Conservation (phyloP, 2,329 filamentous ascomycete genomes). For the Aspergillus sp. region DNA sequence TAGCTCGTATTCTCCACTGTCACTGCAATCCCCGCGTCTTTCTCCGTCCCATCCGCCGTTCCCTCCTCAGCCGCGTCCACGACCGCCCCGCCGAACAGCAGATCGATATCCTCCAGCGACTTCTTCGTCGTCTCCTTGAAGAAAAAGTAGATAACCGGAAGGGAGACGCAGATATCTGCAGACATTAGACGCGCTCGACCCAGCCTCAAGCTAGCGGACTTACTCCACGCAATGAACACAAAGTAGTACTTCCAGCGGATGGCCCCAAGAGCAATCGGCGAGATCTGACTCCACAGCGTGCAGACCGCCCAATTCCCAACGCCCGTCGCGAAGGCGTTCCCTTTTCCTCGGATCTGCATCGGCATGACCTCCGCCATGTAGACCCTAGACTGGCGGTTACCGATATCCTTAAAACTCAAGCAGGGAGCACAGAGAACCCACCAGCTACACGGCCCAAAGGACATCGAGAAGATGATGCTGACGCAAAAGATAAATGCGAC, state of each 20-base stretch:
- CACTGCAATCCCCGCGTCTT: too few relatives aligned
- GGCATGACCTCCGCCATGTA: constrained; percentile 60
- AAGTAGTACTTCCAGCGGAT: constrained; percentile 50
- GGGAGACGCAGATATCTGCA: constrained; percentile 24
- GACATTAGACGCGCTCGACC: too few relatives aligned
- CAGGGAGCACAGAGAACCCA: constrained; percentile 4
- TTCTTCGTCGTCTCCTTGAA: constrained; percentile 48
- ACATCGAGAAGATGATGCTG: constrained; percentile 50
- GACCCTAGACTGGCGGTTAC: constrained; percentile 39
- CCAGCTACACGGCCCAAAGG: constrained; percentile 43
- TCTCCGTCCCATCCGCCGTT: too few relatives aligned
- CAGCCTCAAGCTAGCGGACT: constrained; percentile 6
- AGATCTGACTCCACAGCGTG: constrained; percentile 51
- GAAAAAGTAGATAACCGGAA: constrained; percentile 41
- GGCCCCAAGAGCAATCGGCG: constrained; percentile 41
- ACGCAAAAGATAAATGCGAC: constrained; percentile 59
- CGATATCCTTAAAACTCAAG: not conserved
- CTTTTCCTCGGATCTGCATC: constrained; percentile 53
- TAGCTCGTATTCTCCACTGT: too few relatives aligned
- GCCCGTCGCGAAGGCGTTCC: constrained; percentile 49
- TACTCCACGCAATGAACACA: constrained; percentile 46
- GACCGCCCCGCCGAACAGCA: constrained; percentile 10
- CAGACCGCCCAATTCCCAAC: constrained; percentile 52
- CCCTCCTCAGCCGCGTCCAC: too few relatives aligned
- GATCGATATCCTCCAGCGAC: constrained; percentile 49